Percentiles rank a stretch among this genome's conserved stretches.
Conservation (phyloP, 1,139 yeast species). For the Arxiozyma telluris region DNA sequence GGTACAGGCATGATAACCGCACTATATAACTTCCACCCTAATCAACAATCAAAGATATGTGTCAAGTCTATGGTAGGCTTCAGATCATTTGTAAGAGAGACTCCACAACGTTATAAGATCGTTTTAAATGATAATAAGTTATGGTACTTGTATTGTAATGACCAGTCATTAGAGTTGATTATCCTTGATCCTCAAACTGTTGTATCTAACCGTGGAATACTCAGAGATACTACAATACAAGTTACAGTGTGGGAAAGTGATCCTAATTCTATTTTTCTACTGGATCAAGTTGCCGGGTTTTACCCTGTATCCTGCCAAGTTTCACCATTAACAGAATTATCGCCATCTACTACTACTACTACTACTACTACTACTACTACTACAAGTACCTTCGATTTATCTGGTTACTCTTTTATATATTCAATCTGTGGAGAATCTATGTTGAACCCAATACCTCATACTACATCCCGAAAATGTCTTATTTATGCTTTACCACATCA, state of each 20-base stretch:
- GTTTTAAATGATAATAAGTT: constrained; percentile 20
- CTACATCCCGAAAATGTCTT: constrained; percentile 18
- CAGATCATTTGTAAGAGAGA: constrained; percentile 35
- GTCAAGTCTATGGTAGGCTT: constrained; percentile 50
- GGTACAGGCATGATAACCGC: constrained; percentile 73
- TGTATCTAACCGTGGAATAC: constrained; percentile 33
- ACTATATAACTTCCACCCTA: constrained; percentile 35
- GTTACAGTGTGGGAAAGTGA: constrained; percentile 33
- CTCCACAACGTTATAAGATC: constrained; percentile 17
- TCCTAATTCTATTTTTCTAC: constrained; percentile 33
- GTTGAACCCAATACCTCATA: constrained; percentile 20
- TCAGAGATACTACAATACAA: constrained; percentile 5
- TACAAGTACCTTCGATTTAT: neutral
- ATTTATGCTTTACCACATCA: constrained; percentile 64
- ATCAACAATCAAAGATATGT: neutral
- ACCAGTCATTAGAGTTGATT: constrained; percentile 24
- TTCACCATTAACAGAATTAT: neutral
- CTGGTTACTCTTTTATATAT: constrained; percentile 34
- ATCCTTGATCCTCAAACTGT: constrained; percentile 47
- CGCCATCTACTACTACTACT: too few relatives aligned
- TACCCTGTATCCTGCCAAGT: constrained; percentile 18
- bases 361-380: too few relatives aligned
- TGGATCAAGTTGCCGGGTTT: constrained; percentile 48
- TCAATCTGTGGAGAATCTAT: constrained; percentile 30
- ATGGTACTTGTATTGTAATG: constrained; percentile 9